Conservation (phyloP, 768 basidiomycete genomes). For the Cystobasidium onofrii region DNA sequence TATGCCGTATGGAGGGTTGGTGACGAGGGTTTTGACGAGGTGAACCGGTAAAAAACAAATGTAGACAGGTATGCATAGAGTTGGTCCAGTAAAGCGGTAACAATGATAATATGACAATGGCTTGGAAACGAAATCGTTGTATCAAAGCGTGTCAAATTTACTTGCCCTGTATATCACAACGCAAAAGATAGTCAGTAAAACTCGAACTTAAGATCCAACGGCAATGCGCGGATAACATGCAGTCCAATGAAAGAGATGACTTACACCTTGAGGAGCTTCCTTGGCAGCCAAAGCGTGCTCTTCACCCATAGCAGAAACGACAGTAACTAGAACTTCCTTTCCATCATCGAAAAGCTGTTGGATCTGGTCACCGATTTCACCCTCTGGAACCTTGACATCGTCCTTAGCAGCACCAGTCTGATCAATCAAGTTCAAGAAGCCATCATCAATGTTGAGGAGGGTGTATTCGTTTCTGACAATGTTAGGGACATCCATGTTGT, state of each 20-base stretch:
- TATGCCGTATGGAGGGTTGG: background rate
- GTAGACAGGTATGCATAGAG: background rate
- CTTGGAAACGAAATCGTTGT: background rate
- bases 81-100: background rate
- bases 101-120: background rate
- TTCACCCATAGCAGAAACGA: conserved; percentile 82
- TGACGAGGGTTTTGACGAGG: background rate
- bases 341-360: conserved; percentile 64
- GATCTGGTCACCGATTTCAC: conserved; percentile 68
- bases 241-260: background rate
- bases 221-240: no score
- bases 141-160: background rate
- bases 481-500: conserved; percentile 99
- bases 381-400: conserved; percentile 87
- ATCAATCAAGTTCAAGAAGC: conserved; percentile 71
- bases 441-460: conserved; percentile 53
- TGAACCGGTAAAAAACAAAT: background rate
- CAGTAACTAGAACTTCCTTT: conserved; percentile 61
- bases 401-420: conserved; percentile 59
- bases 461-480: conserved; percentile 81
- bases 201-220: no score
- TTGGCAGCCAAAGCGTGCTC: conserved; percentile 84
- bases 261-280: conserved; percentile 66
- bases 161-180: background rate
- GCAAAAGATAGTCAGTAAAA: no score